phyloP scores from a whole-genome alignment of 257 asterid genomes.

The Craterostigma plantagineum region DNA sequence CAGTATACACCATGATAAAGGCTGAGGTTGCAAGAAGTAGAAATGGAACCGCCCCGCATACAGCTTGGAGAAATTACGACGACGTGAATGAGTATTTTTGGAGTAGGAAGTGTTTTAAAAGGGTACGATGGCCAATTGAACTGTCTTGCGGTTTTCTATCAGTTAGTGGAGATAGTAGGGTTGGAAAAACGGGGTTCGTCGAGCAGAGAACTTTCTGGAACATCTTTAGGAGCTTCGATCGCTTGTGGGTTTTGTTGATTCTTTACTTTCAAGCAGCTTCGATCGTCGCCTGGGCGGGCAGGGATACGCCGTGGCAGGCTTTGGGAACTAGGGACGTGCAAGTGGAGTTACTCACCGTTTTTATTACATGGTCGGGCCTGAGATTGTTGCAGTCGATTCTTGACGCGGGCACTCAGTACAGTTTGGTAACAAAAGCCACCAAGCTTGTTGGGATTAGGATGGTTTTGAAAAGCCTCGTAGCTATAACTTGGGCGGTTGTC shows the following conservation, averaged over 20 bases:
- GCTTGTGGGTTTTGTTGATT: constrained; percentile 78
- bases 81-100: constrained; percentile 88
- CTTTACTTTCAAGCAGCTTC: constrained; percentile 81
- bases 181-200: constrained; percentile 89
- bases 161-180: constrained; percentile 31
- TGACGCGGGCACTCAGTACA: constrained; percentile 97
- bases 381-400: constrained; percentile 74
- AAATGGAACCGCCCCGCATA: constrained; percentile 84
- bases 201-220: constrained; percentile 98
- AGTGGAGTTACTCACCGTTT: constrained; percentile 61
- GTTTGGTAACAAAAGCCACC: constrained; percentile 66
- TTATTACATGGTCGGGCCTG: constrained; percentile 85
- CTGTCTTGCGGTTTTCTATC: constrained; percentile 33
- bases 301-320: constrained; percentile 64
- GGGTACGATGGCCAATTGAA: constrained; percentile 74
- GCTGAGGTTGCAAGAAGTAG: constrained; percentile 84
- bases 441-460: constrained; percentile 65
- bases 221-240: constrained; percentile 76
- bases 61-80: constrained; percentile 98
- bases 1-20: constrained; percentile 38
- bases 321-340: constrained; percentile 52
- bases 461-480: constrained; percentile 73
- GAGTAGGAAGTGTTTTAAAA: constrained; percentile 73
- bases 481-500: constrained; percentile 56
- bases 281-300: constrained; percentile 70